Base-by-base conservation (phyloP, 805 yeast genomes). In the Pichia ethanolica region DNA sequence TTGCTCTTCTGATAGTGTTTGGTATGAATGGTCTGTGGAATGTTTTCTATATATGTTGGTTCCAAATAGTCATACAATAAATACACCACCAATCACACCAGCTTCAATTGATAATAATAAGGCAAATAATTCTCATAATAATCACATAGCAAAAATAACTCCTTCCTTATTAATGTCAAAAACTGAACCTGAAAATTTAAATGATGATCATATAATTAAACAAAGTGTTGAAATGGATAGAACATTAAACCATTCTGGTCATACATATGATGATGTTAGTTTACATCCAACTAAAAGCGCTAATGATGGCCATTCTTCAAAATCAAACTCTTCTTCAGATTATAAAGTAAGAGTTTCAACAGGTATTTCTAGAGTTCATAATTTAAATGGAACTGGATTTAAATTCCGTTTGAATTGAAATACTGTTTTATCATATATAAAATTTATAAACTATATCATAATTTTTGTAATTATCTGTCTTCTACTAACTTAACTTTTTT, bases 1-100 rank as follows among this genome's bases (percentile, higher is more conserved):
- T 35, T 59, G 68, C 3, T 63, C 62, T n/a, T 61, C 61, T 8
- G 59, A 63, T 1, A 65, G 64, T 42, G 77, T 79, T 1, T 82
- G 89, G 89, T 83, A 83, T 56, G 84, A 80, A 52, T 84, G 89
- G 89, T 68, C 77, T 0, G 57, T 73, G 25, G 83, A 81, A 57
- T 68, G 77, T 5, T 80, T 72, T 56, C 68, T 77, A 35, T 75
- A 75, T 49, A 56, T 60, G 33, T 53, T 56, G 33, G 35, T 45
- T 25, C 42, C 45, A 7, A 45, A 13, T 25, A 27, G 20, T 7
- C 25, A 9, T 5, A 4, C 28, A 34, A 8, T 26, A 9, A 26
- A 26, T 8, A 9, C 45, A 32, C 30, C 38, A 25, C 30, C 45
- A 14, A 20, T 39, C 10, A 25, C 45, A 2, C 38, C 45, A n/a